These are phyloP conservation scores for Phialophora macrospora DNA, from an alignment of 2,329 filamentous ascomycete species.

Conservation along the genomic window DNA sequence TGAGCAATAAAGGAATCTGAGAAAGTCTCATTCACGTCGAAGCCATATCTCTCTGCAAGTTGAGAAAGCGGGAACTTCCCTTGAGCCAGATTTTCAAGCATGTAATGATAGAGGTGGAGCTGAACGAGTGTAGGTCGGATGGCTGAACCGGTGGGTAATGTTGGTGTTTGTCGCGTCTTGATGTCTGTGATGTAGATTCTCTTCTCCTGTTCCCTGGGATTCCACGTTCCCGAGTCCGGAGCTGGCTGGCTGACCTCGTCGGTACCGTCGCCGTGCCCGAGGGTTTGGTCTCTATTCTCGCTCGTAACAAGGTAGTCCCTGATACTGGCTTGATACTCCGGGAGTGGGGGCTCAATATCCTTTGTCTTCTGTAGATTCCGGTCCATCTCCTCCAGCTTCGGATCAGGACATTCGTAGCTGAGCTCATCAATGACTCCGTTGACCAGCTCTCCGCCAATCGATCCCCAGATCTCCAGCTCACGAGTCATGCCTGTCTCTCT, in stretches of 20 bases:
- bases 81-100: constrained; percentile 76
- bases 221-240: neutral
- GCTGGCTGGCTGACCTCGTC: constrained; percentile 31
- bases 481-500: constrained; percentile 72
- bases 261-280: constrained; percentile 32
- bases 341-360: constrained; percentile 51
- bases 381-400: constrained; percentile 67
- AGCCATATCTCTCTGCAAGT: constrained; percentile 72
- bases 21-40: constrained; percentile 69
- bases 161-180: constrained; percentile 75
- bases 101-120: constrained; percentile 84
- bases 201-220: constrained; percentile 37
- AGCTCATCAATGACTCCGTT: constrained; percentile 90
- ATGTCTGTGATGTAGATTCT: constrained; percentile 81
- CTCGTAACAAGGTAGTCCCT: constrained; percentile 50
- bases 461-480: constrained; percentile 83
- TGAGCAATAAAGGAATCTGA: constrained; percentile 80
- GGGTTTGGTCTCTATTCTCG: constrained; percentile 30
- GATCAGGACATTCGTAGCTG: constrained; percentile 75
- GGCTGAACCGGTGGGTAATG: constrained; percentile 67
- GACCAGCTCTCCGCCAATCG: constrained; percentile 78
- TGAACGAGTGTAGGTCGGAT: constrained; percentile 81
- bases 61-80: constrained; percentile 70
- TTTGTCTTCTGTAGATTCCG: constrained; percentile 60
- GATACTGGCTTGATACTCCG: constrained; percentile 53